phyloP scores from a whole-genome alignment of 352 stramenopile species.

The Phytopythium oedochilum region DNA sequence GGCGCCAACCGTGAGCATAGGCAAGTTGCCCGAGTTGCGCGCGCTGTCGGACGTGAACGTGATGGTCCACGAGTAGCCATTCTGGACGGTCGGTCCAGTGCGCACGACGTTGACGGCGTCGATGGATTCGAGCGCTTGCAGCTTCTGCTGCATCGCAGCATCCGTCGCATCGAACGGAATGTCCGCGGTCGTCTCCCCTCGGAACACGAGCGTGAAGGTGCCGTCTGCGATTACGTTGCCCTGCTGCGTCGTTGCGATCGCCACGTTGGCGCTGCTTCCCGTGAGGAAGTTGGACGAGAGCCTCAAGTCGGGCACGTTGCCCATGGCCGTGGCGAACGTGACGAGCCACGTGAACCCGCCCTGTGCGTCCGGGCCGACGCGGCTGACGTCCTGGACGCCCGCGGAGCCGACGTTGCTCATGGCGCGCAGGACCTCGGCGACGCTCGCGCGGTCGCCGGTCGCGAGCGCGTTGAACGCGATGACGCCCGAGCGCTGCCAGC shows the following conservation, averaged over 20 bases:
- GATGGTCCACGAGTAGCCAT: slow-evolving; percentile 68
- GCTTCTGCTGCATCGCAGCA: slow-evolving; percentile 44
- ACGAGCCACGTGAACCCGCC: slow-evolving; percentile 92
- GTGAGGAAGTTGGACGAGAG: slow-evolving; percentile 68
- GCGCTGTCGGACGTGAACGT: slow-evolving; percentile 63
- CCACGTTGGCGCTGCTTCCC: slow-evolving; percentile 61
- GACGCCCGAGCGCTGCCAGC: slow-evolving; percentile 88
- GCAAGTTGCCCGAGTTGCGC: slow-evolving; percentile 56
- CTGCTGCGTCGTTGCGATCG: slow-evolving; percentile 48
- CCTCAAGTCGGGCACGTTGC: slow-evolving; percentile 52
- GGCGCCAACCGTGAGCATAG: slow-evolving; percentile 38
- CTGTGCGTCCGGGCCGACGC: slow-evolving; percentile 63
- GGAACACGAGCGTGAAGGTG: slow-evolving; percentile 91
- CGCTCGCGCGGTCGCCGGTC: slow-evolving; percentile 37
- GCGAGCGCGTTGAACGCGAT: slow-evolving; percentile 80
- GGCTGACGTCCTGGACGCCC: slow-evolving; percentile 54
- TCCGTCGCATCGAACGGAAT: slow-evolving; percentile 83
- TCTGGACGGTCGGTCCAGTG: slow-evolving; percentile 43
- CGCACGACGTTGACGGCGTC: slow-evolving; percentile 57
- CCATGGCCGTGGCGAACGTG: slow-evolving; percentile 69
- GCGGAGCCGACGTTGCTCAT: slow-evolving; percentile 70
- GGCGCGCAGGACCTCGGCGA: slow-evolving; percentile 71
- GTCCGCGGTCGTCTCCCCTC: slow-evolving; percentile 81
- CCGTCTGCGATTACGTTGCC: slow-evolving; percentile 74
- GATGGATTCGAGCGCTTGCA: slow-evolving; percentile 57